Conservation (phyloP, 352 stramenopile genomes). For the Globisporangium iwayamae region DNA sequence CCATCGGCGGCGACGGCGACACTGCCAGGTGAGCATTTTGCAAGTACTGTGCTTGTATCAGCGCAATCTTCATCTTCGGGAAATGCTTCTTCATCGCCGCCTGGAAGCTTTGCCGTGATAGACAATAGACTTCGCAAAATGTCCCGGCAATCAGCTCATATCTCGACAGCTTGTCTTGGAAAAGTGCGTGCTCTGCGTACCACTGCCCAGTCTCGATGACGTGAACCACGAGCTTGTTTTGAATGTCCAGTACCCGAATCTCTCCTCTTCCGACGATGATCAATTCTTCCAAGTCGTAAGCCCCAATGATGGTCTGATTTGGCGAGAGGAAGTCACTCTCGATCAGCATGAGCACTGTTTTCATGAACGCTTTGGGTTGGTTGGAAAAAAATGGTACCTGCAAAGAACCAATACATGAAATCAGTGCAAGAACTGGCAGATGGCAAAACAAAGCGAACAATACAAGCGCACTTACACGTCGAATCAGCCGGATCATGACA, state of each 20-base stretch:
- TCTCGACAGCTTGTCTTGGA: constrained; percentile 16
- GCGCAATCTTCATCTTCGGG: not conserved
- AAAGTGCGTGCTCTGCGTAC: constrained; percentile 23
- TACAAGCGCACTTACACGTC: constrained; percentile 2
- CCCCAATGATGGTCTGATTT: constrained; percentile 17
- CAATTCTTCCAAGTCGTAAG: constrained; percentile 17
- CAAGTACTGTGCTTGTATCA: constrained; percentile 9
- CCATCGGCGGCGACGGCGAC: not conserved
- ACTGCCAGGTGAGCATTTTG: not conserved
- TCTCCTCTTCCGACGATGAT: constrained; percentile 19
- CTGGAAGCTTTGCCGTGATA: constrained; percentile 18
- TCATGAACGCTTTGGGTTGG: constrained; percentile 19
- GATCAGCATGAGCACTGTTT: constrained; percentile 13
- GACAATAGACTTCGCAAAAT: constrained; percentile 26
- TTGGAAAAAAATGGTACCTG: constrained; percentile 22
- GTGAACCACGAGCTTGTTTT: constrained; percentile 8
- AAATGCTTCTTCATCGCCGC: constrained; percentile 16
- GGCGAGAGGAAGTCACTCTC: constrained; percentile 24
- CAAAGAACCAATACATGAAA: not conserved
- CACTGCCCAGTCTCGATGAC: constrained; percentile 16
- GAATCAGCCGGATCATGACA: constrained; percentile 17
- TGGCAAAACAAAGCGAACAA: not conserved
- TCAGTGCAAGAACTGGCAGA: not conserved
- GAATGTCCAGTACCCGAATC: constrained; percentile 18
- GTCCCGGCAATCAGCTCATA: constrained; percentile 21